Conservation (phyloP, 345 rosid species). For the Brassica rapa region DNA sequence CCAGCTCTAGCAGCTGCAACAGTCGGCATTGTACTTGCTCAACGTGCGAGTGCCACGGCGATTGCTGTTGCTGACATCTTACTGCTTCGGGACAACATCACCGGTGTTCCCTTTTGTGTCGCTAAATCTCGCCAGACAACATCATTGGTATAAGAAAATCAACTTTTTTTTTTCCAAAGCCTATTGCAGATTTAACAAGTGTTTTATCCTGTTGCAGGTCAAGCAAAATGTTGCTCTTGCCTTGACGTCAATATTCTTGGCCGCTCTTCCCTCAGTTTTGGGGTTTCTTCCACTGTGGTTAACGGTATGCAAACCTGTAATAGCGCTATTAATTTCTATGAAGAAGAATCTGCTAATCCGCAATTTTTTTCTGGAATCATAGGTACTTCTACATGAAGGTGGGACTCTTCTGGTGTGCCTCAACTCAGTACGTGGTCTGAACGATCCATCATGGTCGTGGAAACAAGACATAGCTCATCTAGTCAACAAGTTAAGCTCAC, state of each 20-base stretch:
- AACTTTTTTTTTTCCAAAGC: background rate
- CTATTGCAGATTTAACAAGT: background rate
- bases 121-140: slow-evolving; percentile 89
- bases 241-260: slow-evolving; percentile 67
- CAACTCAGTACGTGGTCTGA: slow-evolving; percentile 77
- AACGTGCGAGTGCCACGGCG: slow-evolving; percentile 97
- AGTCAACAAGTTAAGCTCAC: slow-evolving; percentile 42
- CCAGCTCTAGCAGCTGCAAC: slow-evolving; percentile 99
- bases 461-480: slow-evolving; percentile 55
- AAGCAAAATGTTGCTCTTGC: slow-evolving; percentile 95
- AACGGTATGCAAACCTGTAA: slow-evolving; percentile 50
- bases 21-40: slow-evolving; percentile 93
- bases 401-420: slow-evolving; percentile 93
- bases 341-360: background rate
- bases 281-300: slow-evolving; percentile 93
- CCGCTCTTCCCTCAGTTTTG: slow-evolving; percentile 81
- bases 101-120: slow-evolving; percentile 84
- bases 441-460: slow-evolving; percentile 89
- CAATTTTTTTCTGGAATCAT: background rate
- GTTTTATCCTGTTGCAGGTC: slow-evolving; percentile 51
- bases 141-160: slow-evolving; percentile 50
- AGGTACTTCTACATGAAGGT: slow-evolving; percentile 95
- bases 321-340: slow-evolving; percentile 14
- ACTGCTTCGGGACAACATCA: slow-evolving; percentile 70
- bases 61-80: slow-evolving; percentile 91